These are phyloP conservation scores for Claviceps pusilla DNA, from an alignment of 2,329 filamentous ascomycete genomes.

Conservation along the genomic window DNA sequence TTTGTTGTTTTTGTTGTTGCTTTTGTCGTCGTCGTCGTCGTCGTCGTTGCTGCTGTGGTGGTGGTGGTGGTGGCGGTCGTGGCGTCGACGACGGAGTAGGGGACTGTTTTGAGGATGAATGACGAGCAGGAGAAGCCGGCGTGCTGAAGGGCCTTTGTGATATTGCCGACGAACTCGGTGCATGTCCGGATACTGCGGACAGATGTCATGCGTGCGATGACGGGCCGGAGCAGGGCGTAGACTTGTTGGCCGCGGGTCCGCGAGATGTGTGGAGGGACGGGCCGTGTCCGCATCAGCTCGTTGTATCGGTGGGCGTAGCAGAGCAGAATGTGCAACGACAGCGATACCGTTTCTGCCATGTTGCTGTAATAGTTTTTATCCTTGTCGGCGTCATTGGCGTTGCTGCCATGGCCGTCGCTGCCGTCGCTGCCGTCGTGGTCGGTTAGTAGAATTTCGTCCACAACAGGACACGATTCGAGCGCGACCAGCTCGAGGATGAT, in stretches of 20 bases:
- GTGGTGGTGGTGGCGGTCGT: constrained; percentile 2
- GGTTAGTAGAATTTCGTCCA: constrained; percentile 17
- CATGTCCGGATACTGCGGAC: constrained; percentile 25
- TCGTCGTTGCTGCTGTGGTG: too few relatives aligned
- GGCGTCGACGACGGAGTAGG: constrained; percentile 15
- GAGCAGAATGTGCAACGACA: constrained; percentile 61
- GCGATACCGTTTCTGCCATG: constrained; percentile 49
- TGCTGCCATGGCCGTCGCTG: neutral
- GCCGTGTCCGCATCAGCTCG: constrained; percentile 50
- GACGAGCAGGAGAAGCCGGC: constrained; percentile 29
- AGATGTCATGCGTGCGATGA: constrained; percentile 35
- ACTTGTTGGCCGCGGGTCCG: constrained; percentile 25
- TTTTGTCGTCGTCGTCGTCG: too few relatives aligned
- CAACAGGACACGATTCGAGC: constrained; percentile 26
- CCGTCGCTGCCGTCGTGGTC: neutral
- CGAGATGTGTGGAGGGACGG: constrained; percentile 26
- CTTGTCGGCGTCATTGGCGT: too few relatives aligned
- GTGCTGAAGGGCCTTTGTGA: constrained; percentile 29
- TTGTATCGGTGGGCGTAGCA: constrained; percentile 66
- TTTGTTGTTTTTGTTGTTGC: neutral
- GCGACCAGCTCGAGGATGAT: constrained; percentile 55
- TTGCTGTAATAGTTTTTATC: constrained; percentile 19
- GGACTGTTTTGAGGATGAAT: constrained; percentile 27
- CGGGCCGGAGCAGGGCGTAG: constrained; percentile 35
- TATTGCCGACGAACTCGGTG: constrained; percentile 26